Evolutionary conservation across 495 filamentous ascomycete genomes (phyloP).

Genomic region (Aspergillus ostianus): DNA sequence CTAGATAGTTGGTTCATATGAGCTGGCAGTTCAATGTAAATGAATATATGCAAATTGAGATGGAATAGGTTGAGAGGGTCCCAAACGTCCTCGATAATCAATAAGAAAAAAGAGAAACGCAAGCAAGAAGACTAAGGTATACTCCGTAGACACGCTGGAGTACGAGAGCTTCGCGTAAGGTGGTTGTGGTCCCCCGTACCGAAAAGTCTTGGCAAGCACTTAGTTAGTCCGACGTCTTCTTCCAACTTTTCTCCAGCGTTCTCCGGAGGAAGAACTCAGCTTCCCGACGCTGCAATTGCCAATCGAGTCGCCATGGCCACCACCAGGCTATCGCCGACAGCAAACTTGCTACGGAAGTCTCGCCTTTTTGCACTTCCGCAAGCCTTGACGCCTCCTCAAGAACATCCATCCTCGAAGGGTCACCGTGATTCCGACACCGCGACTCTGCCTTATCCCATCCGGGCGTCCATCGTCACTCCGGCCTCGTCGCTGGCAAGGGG

Average conservation of each 20-base stretch:
- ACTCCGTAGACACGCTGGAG: neutral
- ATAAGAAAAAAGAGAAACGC: too few relatives aligned
- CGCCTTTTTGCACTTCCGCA: constrained; percentile 64
- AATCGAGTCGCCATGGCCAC: constrained; percentile 44
- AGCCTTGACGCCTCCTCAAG: constrained; percentile 49
- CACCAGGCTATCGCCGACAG: constrained; percentile 56
- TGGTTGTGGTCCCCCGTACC: constrained; percentile 13
- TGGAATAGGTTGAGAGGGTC: too few relatives aligned
- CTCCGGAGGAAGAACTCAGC: constrained; percentile 15
- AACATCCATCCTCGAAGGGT: constrained; percentile 37
- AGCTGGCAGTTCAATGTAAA: neutral
- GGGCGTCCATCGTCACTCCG: constrained; percentile 81
- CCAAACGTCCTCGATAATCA: too few relatives aligned
- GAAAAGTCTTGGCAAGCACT: constrained; percentile 15
- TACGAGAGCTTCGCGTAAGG: constrained; percentile 11
- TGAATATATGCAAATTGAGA: neutral
- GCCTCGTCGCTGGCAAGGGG: constrained; percentile 68
- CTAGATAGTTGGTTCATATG: neutral
- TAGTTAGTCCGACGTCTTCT: constrained; percentile 7
- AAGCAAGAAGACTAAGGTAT: neutral
- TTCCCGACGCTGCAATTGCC: constrained; percentile 19
- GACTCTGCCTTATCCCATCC: constrained; percentile 75
- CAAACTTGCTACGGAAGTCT: constrained; percentile 61
- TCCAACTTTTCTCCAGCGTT: constrained; percentile 40
- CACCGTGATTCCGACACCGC: constrained; percentile 59